Evolutionary conservation across 352 stramenopile species (phyloP), one percentile per base, ranked within the genome.

Genomic region (Pythium aristosporum): DNA sequence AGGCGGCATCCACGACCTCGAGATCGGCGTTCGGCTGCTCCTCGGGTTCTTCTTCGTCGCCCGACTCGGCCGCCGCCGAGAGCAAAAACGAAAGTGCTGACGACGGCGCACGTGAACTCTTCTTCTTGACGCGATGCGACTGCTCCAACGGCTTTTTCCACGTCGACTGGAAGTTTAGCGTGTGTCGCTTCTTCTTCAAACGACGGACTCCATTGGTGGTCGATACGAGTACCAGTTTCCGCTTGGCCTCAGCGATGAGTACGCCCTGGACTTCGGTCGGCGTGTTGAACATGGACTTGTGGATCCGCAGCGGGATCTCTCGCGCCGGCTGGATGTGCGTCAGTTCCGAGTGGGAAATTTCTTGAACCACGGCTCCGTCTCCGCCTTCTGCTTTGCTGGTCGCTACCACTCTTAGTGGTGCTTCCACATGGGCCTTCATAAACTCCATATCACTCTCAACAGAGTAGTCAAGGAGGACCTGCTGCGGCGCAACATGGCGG

Each of bases 121-220:
- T 89, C 73, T 92, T 96, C 67, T 91, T 93, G 3, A 79, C 71
- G 12, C 74, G 72, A 53, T 72, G 72, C n/a, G 74, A 88, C 10
- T 73, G 74, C 39, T 92, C 78, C 13, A 85, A 59, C 11, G 71
- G 75, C 43, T 94, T 92, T 64, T 96, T 93, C 87, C 87, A 96
- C 18, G 85, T 85, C 42, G 84, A 88, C 46, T 81, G 79, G 58
- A 90, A 94, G 21, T 77, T 79, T 10, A 96, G 67, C 28, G 76
- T 72, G 70, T 96, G 87, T n/a, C 85, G 85, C 61, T 93, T 93
- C 70, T 96, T 96, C 61, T 94, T 96, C 23, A 96, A 63, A 13
- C 87, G 80, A 7, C 87, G 72, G 5, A 79, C 77, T 11, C 82
- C 87, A 30, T 82, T 91, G 10, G 77, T 76, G 39, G 58, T 74